These are phyloP conservation scores for Candida succiphila DNA, from an alignment of 805 yeast genomes.

Conservation along the genomic window DNA sequence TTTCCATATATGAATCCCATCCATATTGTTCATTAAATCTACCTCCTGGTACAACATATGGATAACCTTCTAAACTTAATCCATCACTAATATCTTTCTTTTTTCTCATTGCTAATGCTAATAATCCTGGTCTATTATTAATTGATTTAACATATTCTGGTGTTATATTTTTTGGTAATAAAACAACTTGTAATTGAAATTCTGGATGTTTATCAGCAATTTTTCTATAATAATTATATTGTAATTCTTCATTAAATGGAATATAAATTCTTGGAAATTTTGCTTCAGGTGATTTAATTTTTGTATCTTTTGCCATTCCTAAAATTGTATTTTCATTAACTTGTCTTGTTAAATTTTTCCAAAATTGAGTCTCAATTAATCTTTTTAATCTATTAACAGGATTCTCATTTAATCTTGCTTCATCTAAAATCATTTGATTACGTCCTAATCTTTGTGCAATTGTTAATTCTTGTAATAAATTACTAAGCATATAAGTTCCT, in stretches of 20 bases:
- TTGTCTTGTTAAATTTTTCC: constrained; percentile 70
- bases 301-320: constrained; percentile 70
- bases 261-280: constrained; percentile 70
- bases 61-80: constrained; percentile 54
- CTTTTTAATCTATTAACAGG: constrained; percentile 74
- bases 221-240: constrained; percentile 53
- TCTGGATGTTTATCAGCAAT: constrained; percentile 48
- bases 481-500: constrained; percentile 86
- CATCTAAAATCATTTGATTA: constrained; percentile 70
- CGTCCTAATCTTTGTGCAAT: constrained; percentile 77
- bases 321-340: constrained; percentile 53
- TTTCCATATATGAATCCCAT: constrained; percentile 95
- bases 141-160: constrained; percentile 70
- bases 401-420: constrained; percentile 74
- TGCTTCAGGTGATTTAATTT: constrained; percentile 51
- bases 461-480: constrained; percentile 79
- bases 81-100: constrained; percentile 13
- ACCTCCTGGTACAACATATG: constrained; percentile 96
- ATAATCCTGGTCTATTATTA: constrained; percentile 75
- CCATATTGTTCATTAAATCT: constrained; percentile 94
- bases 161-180: constrained; percentile 65
- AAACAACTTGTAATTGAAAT: constrained; percentile 58
- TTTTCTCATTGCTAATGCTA: constrained; percentile 65
- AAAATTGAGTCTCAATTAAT: constrained; percentile 65
- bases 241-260: constrained; percentile 61